Evolutionary conservation across 768 basidiomycete genomes (phyloP).

Genomic region (Boletus sp.): DNA sequence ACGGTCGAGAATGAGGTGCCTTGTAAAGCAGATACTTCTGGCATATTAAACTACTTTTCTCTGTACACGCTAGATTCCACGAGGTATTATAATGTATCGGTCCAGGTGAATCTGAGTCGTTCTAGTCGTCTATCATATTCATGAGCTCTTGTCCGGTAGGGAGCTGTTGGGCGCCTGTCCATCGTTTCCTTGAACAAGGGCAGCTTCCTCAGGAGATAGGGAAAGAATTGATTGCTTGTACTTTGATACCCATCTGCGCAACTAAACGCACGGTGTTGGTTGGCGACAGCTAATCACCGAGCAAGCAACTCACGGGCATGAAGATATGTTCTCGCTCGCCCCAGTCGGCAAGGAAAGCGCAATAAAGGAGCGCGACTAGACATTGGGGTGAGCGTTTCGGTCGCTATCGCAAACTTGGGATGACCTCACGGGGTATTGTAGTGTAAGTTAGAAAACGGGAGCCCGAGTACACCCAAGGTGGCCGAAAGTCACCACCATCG

Average conservation of each 20-base stretch:
- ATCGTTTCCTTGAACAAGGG: slow-evolving; percentile 18
- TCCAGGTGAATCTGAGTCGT: not conserved
- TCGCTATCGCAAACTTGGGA: not conserved
- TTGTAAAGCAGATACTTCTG: slow-evolving; percentile 3
- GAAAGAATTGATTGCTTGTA: slow-evolving; percentile 54
- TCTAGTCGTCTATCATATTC: not conserved
- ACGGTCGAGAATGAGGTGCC: not conserved
- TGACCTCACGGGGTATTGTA: slow-evolving; percentile 51
- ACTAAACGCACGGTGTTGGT: slow-evolving; percentile 31
- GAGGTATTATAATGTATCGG: not conserved
- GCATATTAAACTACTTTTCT: slow-evolving; percentile 3
- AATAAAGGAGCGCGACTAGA: slow-evolving; percentile 54
- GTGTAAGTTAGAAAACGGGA: slow-evolving; percentile 52
- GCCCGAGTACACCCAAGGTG: slow-evolving; percentile 58
- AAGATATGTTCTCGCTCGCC: slow-evolving; percentile 74
- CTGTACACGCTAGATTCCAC: not conserved
- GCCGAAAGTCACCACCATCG: slow-evolving; percentile 46
- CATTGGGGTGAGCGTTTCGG: not conserved
- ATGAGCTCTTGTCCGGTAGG: slow-evolving; percentile 4
- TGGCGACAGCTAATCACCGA: not conserved
- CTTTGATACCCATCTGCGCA: slow-evolving; percentile 55
- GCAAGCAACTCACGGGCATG: slow-evolving; percentile 49
- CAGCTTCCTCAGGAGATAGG: slow-evolving; percentile 54
- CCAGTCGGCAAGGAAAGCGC: slow-evolving; percentile 62
- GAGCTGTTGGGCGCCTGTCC: not conserved